phyloP scores from a whole-genome alignment of 2,329 filamentous ascomycete genomes.

The Ophiocordyceps robertsii region DNA sequence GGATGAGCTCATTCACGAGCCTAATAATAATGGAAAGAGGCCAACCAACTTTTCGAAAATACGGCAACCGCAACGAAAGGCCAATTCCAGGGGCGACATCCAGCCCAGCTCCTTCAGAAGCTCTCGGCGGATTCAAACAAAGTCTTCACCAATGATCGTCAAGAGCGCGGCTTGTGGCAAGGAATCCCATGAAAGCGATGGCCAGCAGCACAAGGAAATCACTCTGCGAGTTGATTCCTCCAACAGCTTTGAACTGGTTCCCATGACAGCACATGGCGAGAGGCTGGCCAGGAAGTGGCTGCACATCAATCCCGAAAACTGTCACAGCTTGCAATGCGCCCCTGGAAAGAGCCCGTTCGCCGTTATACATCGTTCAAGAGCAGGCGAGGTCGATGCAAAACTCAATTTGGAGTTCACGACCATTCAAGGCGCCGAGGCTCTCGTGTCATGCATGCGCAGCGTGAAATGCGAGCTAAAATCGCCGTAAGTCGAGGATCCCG shows the following conservation, averaged over 20 bases:
- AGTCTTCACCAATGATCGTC: slow-evolving; percentile 3
- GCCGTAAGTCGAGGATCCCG: neutral
- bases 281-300: slow-evolving; percentile 2
- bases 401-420: neutral
- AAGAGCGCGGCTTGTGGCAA: slow-evolving; percentile 12
- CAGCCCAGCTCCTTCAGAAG: slow-evolving; percentile 7
- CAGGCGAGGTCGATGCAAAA: neutral
- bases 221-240: slow-evolving; percentile 1
- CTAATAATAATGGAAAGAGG: slow-evolving; percentile 2
- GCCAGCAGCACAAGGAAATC: neutral
- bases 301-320: slow-evolving; percentile 1
- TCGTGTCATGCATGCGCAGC: neutral
- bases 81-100: slow-evolving; percentile 13
- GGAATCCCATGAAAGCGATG: slow-evolving; percentile 1
- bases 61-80: neutral
- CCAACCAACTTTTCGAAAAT: slow-evolving; percentile 6
- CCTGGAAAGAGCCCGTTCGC: slow-evolving; percentile 7
- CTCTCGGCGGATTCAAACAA: neutral
- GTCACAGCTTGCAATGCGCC: slow-evolving; percentile 5
- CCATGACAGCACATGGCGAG: neutral
- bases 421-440: neutral
- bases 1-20: slow-evolving; percentile 14
- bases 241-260: slow-evolving; percentile 2
- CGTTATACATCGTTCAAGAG: slow-evolving; percentile 9
- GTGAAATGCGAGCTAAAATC: neutral